A percentile compares a stretch with the other conserved stretches of the same genome.
Evolutionary conservation across 1,139 yeast species (phyloP).

Genomic region (Saccharomyces pastorianus): DNA sequence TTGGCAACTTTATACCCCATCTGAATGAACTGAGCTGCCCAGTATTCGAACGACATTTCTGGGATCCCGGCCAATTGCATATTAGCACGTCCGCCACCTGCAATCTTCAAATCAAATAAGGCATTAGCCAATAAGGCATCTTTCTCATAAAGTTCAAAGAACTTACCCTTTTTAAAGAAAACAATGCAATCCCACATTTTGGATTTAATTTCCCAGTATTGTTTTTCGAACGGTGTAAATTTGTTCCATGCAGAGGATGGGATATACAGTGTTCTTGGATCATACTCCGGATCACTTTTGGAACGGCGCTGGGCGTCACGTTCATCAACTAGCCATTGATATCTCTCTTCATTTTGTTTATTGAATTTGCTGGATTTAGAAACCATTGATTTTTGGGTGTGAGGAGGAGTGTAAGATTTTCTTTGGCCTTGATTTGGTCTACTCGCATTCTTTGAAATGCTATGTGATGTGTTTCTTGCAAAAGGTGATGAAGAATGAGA

Average conservation of each 20-base stretch:
- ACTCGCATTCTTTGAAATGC: background rate
- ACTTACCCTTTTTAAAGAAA: conserved; percentile 93
- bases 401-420: conserved; percentile 4
- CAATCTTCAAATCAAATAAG: conserved; percentile 82
- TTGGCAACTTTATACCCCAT: conserved; percentile 92
- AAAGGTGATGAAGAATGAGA: background rate
- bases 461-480: background rate
- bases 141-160: conserved; percentile 89
- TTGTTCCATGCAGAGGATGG: conserved; percentile 87
- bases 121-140: conserved; percentile 91
- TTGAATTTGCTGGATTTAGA: conserved; percentile 40
- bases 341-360: conserved; percentile 82
- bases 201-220: conserved; percentile 92
- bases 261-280: conserved; percentile 76
- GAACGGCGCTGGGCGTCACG: conserved; percentile 76
- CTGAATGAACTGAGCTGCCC: conserved; percentile 92
- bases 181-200: conserved; percentile 97
- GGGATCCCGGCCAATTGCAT: conserved; percentile 98
- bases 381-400: conserved; percentile 14
- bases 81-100: conserved; percentile 97
- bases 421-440: background rate
- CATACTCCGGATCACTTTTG: conserved; percentile 72
- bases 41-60: conserved; percentile 93
- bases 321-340: conserved; percentile 82
- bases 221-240: conserved; percentile 92